Percentiles rank a stretch among this genome's conserved stretches.
Evolutionary conservation across 169 alveolate species (phyloP).

Genomic region (Eimeria acervulina): DNA sequence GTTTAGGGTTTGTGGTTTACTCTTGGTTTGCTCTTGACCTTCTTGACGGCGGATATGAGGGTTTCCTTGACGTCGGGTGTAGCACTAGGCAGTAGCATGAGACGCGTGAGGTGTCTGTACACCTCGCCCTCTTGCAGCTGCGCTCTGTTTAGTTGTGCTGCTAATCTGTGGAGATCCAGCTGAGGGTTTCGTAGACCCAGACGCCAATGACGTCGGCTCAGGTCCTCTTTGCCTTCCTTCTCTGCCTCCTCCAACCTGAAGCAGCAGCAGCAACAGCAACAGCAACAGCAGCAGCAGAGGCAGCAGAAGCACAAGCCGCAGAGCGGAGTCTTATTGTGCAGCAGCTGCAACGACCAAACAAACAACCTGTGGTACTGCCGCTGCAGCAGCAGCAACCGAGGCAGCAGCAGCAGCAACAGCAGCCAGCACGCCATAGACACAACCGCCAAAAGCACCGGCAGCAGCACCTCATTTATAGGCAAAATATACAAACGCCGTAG

Average conservation of each 20-base stretch:
- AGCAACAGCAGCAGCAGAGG: neutral
- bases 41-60: neutral
- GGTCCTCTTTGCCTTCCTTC: neutral
- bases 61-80: constrained; percentile 3
- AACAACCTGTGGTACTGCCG: no score
- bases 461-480: no score
- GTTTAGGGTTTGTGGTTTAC: constrained; percentile 16
- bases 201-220: constrained; percentile 33
- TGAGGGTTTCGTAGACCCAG: constrained; percentile 48
- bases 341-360: no score
- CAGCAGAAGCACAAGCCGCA: neutral
- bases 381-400: neutral
- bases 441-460: neutral
- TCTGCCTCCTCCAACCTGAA: constrained; percentile 17
- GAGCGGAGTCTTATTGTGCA: no score
- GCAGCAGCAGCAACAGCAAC: constrained; percentile 51
- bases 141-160: neutral
- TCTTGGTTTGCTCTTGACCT: constrained; percentile 20
- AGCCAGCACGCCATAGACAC: neutral
- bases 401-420: constrained; percentile 34
- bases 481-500: no score
- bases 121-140: neutral
- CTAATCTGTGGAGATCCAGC: neutral
- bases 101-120: neutral
- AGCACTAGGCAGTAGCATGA: constrained; percentile 32